Conservation (phyloP, 148 eudicot species). For the Nepenthes gracilis region DNA sequence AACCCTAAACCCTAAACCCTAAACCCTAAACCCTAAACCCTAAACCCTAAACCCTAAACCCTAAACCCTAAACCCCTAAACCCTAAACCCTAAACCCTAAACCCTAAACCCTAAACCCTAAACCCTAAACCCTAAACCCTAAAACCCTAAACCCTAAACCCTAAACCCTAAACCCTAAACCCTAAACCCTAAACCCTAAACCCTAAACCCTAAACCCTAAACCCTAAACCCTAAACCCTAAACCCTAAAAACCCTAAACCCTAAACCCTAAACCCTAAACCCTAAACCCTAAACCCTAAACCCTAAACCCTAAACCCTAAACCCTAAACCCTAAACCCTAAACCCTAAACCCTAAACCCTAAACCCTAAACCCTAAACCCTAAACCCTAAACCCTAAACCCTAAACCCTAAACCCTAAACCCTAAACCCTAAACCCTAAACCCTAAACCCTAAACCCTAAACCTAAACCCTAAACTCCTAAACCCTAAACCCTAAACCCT, state of each 20-base stretch:
- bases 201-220: slow-evolving; percentile 22
- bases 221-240: slow-evolving; percentile 27
- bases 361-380: slow-evolving; percentile 18
- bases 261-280: slow-evolving; percentile 20
- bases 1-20: slow-evolving; percentile 24
- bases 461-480: slow-evolving; percentile 12
- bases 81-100: slow-evolving; percentile 19
- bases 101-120: slow-evolving; percentile 15
- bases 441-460: slow-evolving; percentile 21
- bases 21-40: slow-evolving; percentile 13
- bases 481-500: slow-evolving; percentile 16
- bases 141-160: slow-evolving; percentile 16
- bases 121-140: slow-evolving; percentile 18
- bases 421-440: slow-evolving; percentile 16
- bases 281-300: slow-evolving; percentile 20
- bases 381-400: slow-evolving; percentile 13
- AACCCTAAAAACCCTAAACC: slow-evolving; percentile 22
- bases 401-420: slow-evolving; percentile 16
- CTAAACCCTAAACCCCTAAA: slow-evolving; percentile 13
- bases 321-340: slow-evolving; percentile 9
- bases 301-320: slow-evolving; percentile 16
- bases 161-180: slow-evolving; percentile 22
- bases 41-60: slow-evolving; percentile 14
- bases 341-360: slow-evolving; percentile 20
- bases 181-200: slow-evolving; percentile 22